Conservation (phyloP, 2,329 filamentous ascomycete genomes). For the Zymoseptoria brevis region DNA sequence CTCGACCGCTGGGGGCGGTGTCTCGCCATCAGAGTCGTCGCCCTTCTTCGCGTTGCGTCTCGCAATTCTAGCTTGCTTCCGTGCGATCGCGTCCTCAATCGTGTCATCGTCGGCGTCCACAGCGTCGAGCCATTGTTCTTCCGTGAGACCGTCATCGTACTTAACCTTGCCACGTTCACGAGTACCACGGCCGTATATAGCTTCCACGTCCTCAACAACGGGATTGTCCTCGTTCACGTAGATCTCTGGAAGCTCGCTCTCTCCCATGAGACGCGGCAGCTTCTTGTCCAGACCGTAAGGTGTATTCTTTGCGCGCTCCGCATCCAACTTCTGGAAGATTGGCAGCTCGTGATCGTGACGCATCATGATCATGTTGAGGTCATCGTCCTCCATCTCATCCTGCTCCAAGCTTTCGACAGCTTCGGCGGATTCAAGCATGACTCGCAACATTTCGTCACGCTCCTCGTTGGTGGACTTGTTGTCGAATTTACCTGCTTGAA, state of each 20-base stretch:
- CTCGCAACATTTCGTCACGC: constrained; percentile 91
- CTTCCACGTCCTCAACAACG: constrained; percentile 68
- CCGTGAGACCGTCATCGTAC: constrained; percentile 94
- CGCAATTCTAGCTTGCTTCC: constrained; percentile 79
- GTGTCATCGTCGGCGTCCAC: constrained; percentile 94
- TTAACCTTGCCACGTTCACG: constrained; percentile 89
- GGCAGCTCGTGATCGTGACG: constrained; percentile 72
- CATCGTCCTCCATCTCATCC: constrained; percentile 97
- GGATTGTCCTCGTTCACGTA: constrained; percentile 83
- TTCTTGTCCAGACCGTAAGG: constrained; percentile 65
- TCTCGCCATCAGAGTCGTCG: constrained; percentile 51
- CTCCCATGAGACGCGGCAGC: constrained; percentile 72
- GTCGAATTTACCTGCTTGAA: constrained; percentile 97
- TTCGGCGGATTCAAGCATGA: constrained; percentile 75
- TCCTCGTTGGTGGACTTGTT: constrained; percentile 99
- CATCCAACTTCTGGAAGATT: constrained; percentile 76
- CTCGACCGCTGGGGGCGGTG: constrained; percentile 69
- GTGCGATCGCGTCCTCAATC: constrained; percentile 83
- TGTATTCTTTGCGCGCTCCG: constrained; percentile 58
- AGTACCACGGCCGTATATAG: constrained; percentile 76
- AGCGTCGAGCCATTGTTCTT: constrained; percentile 98
- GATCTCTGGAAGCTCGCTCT: constrained; percentile 85
- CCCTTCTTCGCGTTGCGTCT: constrained; percentile 69
- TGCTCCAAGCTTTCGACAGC: constrained; percentile 66
- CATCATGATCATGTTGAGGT: constrained; percentile 89